Base-by-base conservation (phyloP, 2,329 filamentous ascomycete species). In the Colletotrichum sansevieriae region DNA sequence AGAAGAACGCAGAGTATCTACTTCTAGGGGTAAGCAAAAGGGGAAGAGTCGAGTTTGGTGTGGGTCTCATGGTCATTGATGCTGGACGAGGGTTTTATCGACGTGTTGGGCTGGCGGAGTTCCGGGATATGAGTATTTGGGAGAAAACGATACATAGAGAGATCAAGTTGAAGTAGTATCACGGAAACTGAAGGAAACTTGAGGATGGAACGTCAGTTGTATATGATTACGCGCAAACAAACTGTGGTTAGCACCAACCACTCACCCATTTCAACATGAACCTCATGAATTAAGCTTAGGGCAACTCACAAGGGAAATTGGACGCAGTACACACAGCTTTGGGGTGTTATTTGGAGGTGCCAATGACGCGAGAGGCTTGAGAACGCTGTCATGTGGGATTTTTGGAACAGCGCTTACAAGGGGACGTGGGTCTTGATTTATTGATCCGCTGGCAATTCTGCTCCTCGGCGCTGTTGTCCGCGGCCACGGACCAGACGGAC, bases 1-100 rank as follows among this genome's bases (percentile, higher is more conserved):
- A 47, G 0, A 57, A 6, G 7, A 6, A 44, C 0, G 3, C 20
- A 1, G n/a, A 43, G 1, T 63, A 63, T 25, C 15, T 70, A 20
- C 13, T 70, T 4, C 10, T 69, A 29, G 29, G 15, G 66, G 66
- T 7, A 54, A 9, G 35, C 35, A 2, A 13, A 9, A 0, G n/a
- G 22, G 5, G 22, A 37, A 6, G 2, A 12, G 7, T 33, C 2
- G 7, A 2, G 3, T 2, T 65, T n/a, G 63, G 57, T 6, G 3
- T 68, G 6, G 67, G 49, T 22, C 39, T 68, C 4, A n/a, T 70
- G 51, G 46, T 68, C 9, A 3, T 63, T 0, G 0, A 68, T 22
- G 54, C 1, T 4, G 5, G 11, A 1, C 4, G 18, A 0, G 57
- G 52, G 0, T 57, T 58, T 0, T 54, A 68, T 29, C 51, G 57